phyloP scores from a whole-genome alignment of 805 yeast species.

The Sugiyamaella marilandica region DNA sequence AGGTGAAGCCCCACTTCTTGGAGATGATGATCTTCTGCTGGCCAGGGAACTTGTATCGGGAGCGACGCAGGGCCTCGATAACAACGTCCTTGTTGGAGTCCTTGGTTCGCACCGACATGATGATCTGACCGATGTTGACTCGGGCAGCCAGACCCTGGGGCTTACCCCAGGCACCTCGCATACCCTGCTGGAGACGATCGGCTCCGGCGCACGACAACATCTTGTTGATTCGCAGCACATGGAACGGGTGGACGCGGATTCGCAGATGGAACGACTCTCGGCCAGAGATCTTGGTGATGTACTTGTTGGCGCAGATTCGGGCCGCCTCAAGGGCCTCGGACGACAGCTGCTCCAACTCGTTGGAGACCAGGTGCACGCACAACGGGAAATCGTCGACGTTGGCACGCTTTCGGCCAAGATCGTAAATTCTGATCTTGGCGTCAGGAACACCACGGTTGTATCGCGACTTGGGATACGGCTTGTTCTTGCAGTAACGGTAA shows the following conservation, averaged over 20 bases:
- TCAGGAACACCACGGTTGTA: constrained; percentile 99
- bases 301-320: constrained; percentile 99
- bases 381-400: constrained; percentile 99
- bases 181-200: constrained; percentile 99
- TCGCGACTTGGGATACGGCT: constrained; percentile 99
- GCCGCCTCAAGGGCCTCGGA: constrained; percentile 99
- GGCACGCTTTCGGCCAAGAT: constrained; percentile 99
- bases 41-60: constrained; percentile 99
- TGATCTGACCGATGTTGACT: constrained; percentile 97
- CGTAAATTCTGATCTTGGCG: constrained; percentile 98
- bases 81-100: constrained; percentile 97
- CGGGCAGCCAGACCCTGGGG: constrained; percentile 99
- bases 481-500: constrained; percentile 99
- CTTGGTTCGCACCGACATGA: constrained; percentile 97
- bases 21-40: constrained; percentile 99
- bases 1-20: constrained; percentile 99
- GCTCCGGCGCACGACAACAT: constrained; percentile 99
- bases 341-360: constrained; percentile 98
- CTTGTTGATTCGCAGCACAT: constrained; percentile 99
- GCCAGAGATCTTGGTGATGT: constrained; percentile 95
- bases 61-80: constrained; percentile 99
- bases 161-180: constrained; percentile 99
- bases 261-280: constrained; percentile 99
- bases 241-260: constrained; percentile 99
- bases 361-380: constrained; percentile 98